Conservation (phyloP, 805 yeast species). For the Candida ponderosae region DNA sequence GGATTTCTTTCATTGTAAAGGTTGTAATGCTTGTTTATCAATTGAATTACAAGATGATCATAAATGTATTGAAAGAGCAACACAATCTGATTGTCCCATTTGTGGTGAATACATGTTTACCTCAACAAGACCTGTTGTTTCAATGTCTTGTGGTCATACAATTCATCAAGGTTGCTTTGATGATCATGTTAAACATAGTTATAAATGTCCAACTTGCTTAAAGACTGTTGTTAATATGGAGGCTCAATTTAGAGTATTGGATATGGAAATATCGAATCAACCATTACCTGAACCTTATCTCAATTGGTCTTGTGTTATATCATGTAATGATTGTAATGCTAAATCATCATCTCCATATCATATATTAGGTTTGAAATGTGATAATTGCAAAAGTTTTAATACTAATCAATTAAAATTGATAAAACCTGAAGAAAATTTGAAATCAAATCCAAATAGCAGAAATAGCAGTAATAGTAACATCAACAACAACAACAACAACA, state of each 20-base stretch:
- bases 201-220: constrained; percentile 88
- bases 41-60: constrained; percentile 73
- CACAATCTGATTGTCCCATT: constrained; percentile 88
- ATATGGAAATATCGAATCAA: constrained; percentile 70
- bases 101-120: constrained; percentile 89
- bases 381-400: constrained; percentile 81
- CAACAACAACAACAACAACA: no score
- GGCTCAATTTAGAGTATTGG: constrained; percentile 78
- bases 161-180: constrained; percentile 82
- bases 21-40: constrained; percentile 83
- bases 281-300: constrained; percentile 76
- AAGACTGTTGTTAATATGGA: constrained; percentile 83
- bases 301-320: constrained; percentile 65
- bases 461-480: no score
- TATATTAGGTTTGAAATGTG: constrained; percentile 80
- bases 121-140: constrained; percentile 73
- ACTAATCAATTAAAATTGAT: constrained; percentile 66
- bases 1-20: constrained; percentile 87
- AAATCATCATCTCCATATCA: constrained; percentile 72
- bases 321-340: constrained; percentile 85
- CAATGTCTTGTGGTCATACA: constrained; percentile 92
- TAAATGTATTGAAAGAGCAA: constrained; percentile 77
- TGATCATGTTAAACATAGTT: constrained; percentile 73
- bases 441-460: constrained; percentile 14
- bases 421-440: constrained; percentile 48